phyloP scores from a whole-genome alignment of 345 rosid genomes.

The Syzygium aromaticum region DNA sequence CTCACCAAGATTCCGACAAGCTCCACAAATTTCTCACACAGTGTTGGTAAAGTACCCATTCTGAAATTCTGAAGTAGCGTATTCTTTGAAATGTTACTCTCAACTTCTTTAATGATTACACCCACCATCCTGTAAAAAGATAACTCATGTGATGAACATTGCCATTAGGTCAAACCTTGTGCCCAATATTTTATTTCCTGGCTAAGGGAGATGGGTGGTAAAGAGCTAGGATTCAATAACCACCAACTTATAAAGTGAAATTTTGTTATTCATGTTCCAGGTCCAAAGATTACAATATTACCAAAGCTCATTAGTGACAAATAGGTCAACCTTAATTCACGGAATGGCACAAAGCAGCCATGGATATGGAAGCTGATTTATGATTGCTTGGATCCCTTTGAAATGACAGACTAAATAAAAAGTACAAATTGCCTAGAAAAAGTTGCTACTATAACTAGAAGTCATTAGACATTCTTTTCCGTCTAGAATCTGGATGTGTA shows the following conservation, averaged over 20 bases:
- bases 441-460: neutral
- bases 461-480: neutral
- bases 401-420: neutral
- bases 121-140: constrained; percentile 63
- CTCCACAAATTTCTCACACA: constrained; percentile 75
- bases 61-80: constrained; percentile 80
- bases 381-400: neutral
- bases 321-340: neutral
- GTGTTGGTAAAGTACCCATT: constrained; percentile 68
- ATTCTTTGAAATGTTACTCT: constrained; percentile 76
- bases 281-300: neutral
- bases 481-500: neutral
- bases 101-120: constrained; percentile 83
- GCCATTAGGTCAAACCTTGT: neutral
- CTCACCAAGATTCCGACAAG: constrained; percentile 89
- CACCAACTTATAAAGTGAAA: neutral
- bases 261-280: neutral
- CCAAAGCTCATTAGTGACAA: neutral
- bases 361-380: neutral
- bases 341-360: neutral
- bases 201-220: neutral
- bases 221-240: neutral
- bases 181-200: neutral
- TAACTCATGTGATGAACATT: neutral
- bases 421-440: neutral